A percentile compares a stretch with the other conserved stretches of the same genome.
Evolutionary conservation across 2,329 filamentous ascomycete species (phyloP).

Genomic region (Alternaria brassicicola): DNA sequence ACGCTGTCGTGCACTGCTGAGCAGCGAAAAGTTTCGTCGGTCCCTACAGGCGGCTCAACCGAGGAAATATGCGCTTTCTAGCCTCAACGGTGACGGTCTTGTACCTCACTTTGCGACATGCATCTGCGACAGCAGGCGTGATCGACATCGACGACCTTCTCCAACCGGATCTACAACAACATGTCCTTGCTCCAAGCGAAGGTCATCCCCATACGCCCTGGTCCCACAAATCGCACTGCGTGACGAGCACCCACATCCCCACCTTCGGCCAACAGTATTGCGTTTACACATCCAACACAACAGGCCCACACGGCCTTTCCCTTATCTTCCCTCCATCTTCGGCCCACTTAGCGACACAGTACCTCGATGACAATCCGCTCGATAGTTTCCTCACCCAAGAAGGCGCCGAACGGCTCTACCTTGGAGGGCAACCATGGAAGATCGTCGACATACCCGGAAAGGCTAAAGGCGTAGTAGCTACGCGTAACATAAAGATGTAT

Average conservation of each 20-base stretch:
- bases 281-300: constrained; percentile 27
- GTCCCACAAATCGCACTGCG: constrained; percentile 27
- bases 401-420: constrained; percentile 11
- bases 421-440: constrained; percentile 17
- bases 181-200: neutral
- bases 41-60: neutral
- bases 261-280: constrained; percentile 25
- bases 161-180: constrained; percentile 4
- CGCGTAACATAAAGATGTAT: constrained; percentile 22
- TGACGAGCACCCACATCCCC: constrained; percentile 6
- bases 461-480: constrained; percentile 29
- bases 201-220: constrained; percentile 6
- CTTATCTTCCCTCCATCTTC: constrained; percentile 18
- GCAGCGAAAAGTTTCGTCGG: neutral
- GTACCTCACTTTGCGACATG: neutral
- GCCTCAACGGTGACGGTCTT: neutral
- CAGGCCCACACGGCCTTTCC: constrained; percentile 20
- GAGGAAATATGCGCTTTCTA: neutral
- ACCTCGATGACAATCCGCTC: constrained; percentile 25
- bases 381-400: constrained; percentile 14
- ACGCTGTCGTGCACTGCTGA: neutral
- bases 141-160: constrained; percentile 23
- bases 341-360: constrained; percentile 4
- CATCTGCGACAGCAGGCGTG: constrained; percentile 16
- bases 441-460: constrained; percentile 25